Conservation (phyloP, 2,329 filamentous ascomycete genomes). For the Curvularia sp. region DNA sequence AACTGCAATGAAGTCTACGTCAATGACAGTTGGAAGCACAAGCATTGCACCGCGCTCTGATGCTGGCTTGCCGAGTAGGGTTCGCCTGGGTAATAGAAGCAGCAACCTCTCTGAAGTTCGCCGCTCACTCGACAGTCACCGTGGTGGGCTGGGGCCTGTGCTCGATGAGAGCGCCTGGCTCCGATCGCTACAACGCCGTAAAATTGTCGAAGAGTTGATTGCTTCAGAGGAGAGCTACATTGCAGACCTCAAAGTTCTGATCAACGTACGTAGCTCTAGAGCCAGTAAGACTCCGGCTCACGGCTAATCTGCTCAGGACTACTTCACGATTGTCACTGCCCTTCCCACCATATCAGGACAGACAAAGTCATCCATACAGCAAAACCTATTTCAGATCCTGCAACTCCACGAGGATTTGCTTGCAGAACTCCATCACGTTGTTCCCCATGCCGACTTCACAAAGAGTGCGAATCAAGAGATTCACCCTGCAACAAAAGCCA, state of each 20-base stretch:
- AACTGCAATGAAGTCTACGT: constrained; percentile 80
- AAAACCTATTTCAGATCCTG: constrained; percentile 79
- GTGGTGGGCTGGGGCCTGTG: constrained; percentile 53
- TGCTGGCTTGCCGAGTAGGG: constrained; percentile 66
- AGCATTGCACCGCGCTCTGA: constrained; percentile 69
- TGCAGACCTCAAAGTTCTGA: constrained; percentile 82
- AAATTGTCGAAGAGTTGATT: constrained; percentile 84
- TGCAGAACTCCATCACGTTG: constrained; percentile 71
- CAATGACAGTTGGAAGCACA: constrained; percentile 75
- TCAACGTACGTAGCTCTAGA: constrained; percentile 69
- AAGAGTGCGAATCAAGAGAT: constrained; percentile 45
- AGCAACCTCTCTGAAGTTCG: constrained; percentile 68
- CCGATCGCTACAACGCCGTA: constrained; percentile 76
- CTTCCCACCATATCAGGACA: constrained; percentile 69
- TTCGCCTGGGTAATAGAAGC: constrained; percentile 66
- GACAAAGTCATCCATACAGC: constrained; percentile 75
- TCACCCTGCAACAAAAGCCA: constrained; percentile 45
- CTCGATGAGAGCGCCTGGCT: constrained; percentile 74
- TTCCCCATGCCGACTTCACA: constrained; percentile 69
- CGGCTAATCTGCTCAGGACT: constrained; percentile 43
- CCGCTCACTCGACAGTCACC: constrained; percentile 65
- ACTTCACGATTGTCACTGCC: constrained; percentile 70
- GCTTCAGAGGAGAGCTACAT: constrained; percentile 89
- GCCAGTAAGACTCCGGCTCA: neutral
- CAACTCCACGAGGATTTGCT: constrained; percentile 84